Percentiles rank a stretch among this genome's conserved stretches.
Evolutionary conservation across 2,329 filamentous ascomycete species (phyloP).

Genomic region (Seiridium cupressi): DNA sequence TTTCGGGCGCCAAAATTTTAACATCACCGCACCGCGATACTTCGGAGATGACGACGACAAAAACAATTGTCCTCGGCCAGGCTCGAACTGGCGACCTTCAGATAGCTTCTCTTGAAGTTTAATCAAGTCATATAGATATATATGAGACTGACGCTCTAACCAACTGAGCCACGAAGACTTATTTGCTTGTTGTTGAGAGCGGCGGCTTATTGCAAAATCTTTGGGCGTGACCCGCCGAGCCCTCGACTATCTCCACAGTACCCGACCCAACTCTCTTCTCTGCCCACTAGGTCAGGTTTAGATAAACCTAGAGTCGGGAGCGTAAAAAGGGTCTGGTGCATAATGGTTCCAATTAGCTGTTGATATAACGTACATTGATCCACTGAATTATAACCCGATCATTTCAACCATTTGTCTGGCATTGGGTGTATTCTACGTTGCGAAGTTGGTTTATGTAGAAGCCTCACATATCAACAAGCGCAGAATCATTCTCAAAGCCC

Average conservation of each 20-base stretch:
- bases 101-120: slow-evolving; percentile 1
- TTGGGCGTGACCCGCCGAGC: background rate
- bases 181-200: background rate
- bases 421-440: too few species aligned
- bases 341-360: too few species aligned
- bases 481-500: too few species aligned
- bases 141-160: slow-evolving; percentile 43
- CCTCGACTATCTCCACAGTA: background rate
- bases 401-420: too few species aligned
- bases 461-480: too few species aligned
- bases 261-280: too few species aligned
- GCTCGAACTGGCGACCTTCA: slow-evolving; percentile 5
- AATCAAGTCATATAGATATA: slow-evolving; percentile 5
- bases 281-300: too few species aligned
- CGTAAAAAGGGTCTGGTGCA: too few species aligned
- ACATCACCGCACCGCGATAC: background rate
- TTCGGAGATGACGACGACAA: background rate
- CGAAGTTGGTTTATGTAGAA: too few species aligned
- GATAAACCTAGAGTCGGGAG: too few species aligned
- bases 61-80: slow-evolving; percentile 1
- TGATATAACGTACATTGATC: too few species aligned
- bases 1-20: background rate
- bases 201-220: background rate
- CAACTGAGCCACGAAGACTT: slow-evolving; percentile 40
- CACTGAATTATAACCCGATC: too few species aligned